These are phyloP conservation scores for Beta lomatogona DNA, from an alignment of 179 eudicot species.

Conservation along the genomic window DNA sequence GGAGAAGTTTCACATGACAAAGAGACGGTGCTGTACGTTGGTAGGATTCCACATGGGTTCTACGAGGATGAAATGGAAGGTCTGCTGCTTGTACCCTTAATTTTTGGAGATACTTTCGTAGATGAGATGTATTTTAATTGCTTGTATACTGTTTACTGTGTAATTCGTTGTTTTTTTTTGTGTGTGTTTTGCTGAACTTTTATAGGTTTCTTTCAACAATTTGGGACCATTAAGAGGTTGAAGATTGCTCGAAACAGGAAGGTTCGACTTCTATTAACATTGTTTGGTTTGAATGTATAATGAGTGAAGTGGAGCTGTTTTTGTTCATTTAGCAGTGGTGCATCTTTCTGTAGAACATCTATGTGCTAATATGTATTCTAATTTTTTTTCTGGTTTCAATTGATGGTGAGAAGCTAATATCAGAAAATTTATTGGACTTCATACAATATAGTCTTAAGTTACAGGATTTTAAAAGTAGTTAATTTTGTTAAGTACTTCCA, in stretches of 20 bases:
- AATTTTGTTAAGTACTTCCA: no score
- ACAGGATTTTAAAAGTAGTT: no score
- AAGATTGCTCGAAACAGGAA: constrained; percentile 57
- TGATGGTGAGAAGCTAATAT: no score
- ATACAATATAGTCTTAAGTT: no score
- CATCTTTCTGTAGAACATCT: background rate
- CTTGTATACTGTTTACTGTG: background rate
- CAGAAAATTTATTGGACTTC: no score
- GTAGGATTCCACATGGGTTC: constrained; percentile 92
- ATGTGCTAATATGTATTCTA: background rate
- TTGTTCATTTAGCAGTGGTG: background rate
- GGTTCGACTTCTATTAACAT: constrained; percentile 36
- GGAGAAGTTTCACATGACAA: constrained; percentile 38
- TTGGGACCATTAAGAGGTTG: constrained; percentile 52
- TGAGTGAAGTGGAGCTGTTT: background rate
- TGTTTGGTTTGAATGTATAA: background rate
- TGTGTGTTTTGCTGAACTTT: background rate
- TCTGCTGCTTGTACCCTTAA: constrained; percentile 12
- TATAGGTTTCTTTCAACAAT: constrained; percentile 79
- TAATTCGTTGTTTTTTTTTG: background rate
- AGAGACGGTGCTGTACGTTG: constrained; percentile 72
- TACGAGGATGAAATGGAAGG: constrained; percentile 94
- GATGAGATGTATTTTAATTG: background rate
- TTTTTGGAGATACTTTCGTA: background rate
- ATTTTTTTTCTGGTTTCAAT: background rate